Conservation (phyloP, 169 alveolate species). For the Plasmodium knowlesi region DNA sequence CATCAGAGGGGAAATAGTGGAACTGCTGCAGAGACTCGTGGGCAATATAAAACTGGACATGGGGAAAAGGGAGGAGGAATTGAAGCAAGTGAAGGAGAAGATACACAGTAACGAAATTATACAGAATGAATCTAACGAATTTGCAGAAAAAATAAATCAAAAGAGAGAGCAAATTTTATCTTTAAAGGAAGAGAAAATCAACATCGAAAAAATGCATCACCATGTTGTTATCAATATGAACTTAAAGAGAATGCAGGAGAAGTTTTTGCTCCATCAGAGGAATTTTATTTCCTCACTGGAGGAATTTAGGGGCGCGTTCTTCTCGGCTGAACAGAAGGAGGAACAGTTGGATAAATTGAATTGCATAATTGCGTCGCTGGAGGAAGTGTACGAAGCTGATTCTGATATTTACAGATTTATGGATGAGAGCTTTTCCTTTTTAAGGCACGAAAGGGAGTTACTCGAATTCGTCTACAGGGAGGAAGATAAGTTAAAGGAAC, state of each 20-base stretch:
- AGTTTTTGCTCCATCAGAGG: constrained; percentile 19
- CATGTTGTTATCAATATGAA: constrained; percentile 47
- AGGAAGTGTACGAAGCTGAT: constrained; percentile 5
- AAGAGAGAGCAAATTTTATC: constrained; percentile 59
- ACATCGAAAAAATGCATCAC: constrained; percentile 58
- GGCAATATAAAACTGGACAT: neutral
- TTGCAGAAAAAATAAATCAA: constrained; percentile 17
- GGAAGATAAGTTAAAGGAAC: constrained; percentile 9
- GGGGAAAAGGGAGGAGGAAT: neutral
- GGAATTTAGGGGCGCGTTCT: neutral
- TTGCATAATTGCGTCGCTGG: neutral
- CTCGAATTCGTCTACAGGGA: neutral
- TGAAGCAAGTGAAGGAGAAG: constrained; percentile 5
- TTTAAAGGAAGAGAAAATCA: constrained; percentile 54
- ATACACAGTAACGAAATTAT: constrained; percentile 27
- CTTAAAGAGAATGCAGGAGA: constrained; percentile 45
- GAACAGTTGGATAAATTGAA: neutral
- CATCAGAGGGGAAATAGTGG: constrained; percentile 1
- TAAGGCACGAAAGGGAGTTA: constrained; percentile 1
- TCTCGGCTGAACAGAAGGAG: neutral
- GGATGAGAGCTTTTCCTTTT: constrained; percentile 17
- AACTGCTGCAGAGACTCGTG: neutral
- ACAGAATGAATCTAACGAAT: constrained; percentile 22
- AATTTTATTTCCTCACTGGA: neutral
- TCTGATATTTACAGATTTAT: constrained; percentile 15